phyloP scores from a whole-genome alignment of 139 green algal species.

The Picochlorum sp. region DNA sequence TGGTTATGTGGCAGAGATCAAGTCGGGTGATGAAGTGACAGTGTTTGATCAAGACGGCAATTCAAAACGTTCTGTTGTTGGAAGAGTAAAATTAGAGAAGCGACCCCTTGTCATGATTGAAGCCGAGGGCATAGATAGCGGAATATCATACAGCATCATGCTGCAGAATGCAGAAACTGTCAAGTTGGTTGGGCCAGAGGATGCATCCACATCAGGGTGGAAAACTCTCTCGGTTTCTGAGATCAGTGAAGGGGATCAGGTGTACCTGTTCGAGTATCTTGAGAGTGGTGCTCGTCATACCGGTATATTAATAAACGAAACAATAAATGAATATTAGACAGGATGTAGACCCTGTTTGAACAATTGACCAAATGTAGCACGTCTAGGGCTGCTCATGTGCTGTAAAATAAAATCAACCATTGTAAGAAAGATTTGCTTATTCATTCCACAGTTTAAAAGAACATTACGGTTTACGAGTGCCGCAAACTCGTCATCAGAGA shows the following conservation, averaged over 20 bases:
- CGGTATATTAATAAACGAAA: conserved; percentile 69
- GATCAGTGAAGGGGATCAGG: conserved; percentile 47
- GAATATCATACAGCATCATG: conserved; percentile 42
- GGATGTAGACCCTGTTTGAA: neutral
- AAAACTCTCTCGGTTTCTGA: conserved; percentile 55
- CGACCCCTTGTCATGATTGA: conserved; percentile 72
- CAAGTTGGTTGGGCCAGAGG: conserved; percentile 51
- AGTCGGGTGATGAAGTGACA: conserved; percentile 44
- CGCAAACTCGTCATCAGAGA: conserved; percentile 50
- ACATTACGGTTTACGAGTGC: conserved; percentile 59
- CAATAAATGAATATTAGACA: conserved; percentile 52
- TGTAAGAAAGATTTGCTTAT: conserved; percentile 16
- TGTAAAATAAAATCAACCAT: neutral
- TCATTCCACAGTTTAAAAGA: conserved; percentile 45
- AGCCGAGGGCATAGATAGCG: conserved; percentile 37
- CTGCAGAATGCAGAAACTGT: conserved; percentile 94
- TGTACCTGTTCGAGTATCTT: conserved; percentile 48
- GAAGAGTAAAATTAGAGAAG: conserved; percentile 64
- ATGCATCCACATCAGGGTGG: conserved; percentile 16
- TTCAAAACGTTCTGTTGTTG: conserved; percentile 51
- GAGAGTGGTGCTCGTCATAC: conserved; percentile 63
- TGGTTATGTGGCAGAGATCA: conserved; percentile 78
- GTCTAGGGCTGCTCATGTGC: neutral
- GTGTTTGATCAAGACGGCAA: conserved; percentile 54
- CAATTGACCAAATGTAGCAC: neutral